Evolutionary conservation across 805 yeast species (phyloP), one percentile per base, ranked within the genome.

Genomic region (Babjeviella inositovora): DNA sequence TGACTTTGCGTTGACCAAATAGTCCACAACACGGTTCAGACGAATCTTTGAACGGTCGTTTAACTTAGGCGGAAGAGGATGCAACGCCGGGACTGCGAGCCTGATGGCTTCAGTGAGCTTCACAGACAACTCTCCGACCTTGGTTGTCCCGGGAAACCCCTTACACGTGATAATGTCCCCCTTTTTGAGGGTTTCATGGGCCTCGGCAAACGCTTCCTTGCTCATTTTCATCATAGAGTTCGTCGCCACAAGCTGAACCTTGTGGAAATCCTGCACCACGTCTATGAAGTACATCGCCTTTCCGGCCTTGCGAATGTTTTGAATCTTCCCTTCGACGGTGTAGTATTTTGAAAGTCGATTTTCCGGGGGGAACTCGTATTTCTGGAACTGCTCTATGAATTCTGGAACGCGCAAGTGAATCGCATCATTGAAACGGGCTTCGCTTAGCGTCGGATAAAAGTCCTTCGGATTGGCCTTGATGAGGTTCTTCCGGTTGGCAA

Each of bases 81-180:
- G 64, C 26, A 82, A 53, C 11, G 85, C 61, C 0, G 94, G 87
- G 0, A 85, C 45, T 5, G 76, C 57, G 8, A 82, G 43, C 13
- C 23, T 29, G 2, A 79, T 41, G 2, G 70, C 58, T n/a, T 39
- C 28, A 0, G 48, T 45, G 8, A 72, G 57, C 31, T 76, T 68
- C 24, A 87, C 38, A 2, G 94, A 74, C 6, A 84, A 48, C 32
- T 85, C 93, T 1, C 87, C 90, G 4, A 69, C 67, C 25, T 72
- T 69, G 0, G 96, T 80, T 3, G 62, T 42, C 13, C 87, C 80
- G 0, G 95, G 84, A 13, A 34, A 40, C 0, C 98, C 98, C 3
- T 46, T 36, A 13, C 73, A 67, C 6, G 65, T 48, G 4, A 87
- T 49, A 20, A 60, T 62, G 38, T 87, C 98, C 0, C 95, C 95